phyloP scores from a whole-genome alignment of 352 stramenopile genomes.

The Phytophthora macrochlamydospora region DNA sequence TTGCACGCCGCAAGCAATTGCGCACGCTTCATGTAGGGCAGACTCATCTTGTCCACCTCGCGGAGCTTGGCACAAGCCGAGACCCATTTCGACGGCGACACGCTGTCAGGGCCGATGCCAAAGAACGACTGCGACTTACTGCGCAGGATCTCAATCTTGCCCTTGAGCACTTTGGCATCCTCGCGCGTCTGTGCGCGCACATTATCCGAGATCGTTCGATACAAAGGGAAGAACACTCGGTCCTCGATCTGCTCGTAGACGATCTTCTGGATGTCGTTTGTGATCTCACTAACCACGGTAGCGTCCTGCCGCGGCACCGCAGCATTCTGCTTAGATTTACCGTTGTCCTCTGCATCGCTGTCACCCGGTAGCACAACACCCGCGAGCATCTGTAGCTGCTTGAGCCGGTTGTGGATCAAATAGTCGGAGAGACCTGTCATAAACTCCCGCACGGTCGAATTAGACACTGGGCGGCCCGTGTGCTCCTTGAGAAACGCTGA shows the following conservation, averaged over 20 bases:
- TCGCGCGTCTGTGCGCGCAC: conserved; percentile 59
- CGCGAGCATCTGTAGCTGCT: conserved; percentile 68
- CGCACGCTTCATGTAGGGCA: conserved; percentile 85
- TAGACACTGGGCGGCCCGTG: conserved; percentile 44
- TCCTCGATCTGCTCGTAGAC: conserved; percentile 88
- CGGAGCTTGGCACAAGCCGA: conserved; percentile 68
- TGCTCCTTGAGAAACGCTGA: conserved; percentile 78
- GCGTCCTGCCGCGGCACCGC: conserved; percentile 13
- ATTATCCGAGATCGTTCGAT: conserved; percentile 68
- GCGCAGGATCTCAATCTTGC: conserved; percentile 84
- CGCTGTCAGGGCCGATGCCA: conserved; percentile 66
- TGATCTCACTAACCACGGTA: conserved; percentile 54
- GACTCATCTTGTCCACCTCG: conserved; percentile 76
- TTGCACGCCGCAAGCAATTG: conserved; percentile 79
- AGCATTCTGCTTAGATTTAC: conserved; percentile 15
- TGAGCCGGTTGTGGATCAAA: conserved; percentile 82
- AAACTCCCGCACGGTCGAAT: conserved; percentile 69
- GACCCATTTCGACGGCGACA: conserved; percentile 66
- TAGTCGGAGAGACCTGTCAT: conserved; percentile 83
- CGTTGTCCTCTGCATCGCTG: conserved; percentile 39
- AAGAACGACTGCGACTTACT: conserved; percentile 86
- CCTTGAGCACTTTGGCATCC: conserved; percentile 77
- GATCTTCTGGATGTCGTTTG: conserved; percentile 66
- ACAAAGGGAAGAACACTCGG: conserved; percentile 77
- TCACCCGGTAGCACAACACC: conserved; percentile 45